A percentile compares a stretch with the other conserved stretches of the same genome.
These are phyloP conservation scores for Paratinospora sagittata DNA, from an alignment of 164 flowering plant species.

Conservation along the genomic window DNA sequence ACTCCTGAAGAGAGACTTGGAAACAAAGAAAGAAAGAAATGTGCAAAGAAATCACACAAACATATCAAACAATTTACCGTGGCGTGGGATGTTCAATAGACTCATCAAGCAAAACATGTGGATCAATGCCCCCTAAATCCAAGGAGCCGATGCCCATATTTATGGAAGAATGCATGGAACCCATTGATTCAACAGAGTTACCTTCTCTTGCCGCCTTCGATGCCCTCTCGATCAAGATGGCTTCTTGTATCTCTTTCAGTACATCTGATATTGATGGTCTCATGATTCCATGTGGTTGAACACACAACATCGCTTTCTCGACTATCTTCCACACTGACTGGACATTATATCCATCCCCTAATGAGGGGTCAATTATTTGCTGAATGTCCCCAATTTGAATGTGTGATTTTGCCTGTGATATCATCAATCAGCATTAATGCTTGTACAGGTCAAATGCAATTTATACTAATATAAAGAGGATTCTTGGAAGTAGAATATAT, in stretches of 20 bases:
- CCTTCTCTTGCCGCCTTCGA: constrained; percentile 47
- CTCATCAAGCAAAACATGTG: constrained; percentile 54
- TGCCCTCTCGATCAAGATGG: constrained; percentile 65
- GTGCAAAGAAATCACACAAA: no score
- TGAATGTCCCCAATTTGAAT: constrained; percentile 89
- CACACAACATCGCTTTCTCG: constrained; percentile 92
- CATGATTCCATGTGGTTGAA: constrained; percentile 70
- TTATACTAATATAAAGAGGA: no score
- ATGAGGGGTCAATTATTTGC: constrained; percentile 75
- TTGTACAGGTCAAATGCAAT: neutral
- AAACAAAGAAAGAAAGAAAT: no score
- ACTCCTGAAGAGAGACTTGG: no score
- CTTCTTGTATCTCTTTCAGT: constrained; percentile 95
- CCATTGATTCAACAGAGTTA: constrained; percentile 51
- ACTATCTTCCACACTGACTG: constrained; percentile 99
- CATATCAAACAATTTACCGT: constrained; percentile 29
- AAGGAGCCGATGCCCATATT: constrained; percentile 35
- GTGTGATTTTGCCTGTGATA: constrained; percentile 77
- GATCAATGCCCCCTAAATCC: constrained; percentile 47
- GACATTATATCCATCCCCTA: constrained; percentile 54
- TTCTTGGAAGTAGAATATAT: no score
- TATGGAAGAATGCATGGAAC: constrained; percentile 56
- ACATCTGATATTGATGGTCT: constrained; percentile 95
- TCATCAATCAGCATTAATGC: neutral
- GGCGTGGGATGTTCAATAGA: constrained; percentile 49